These are phyloP conservation scores for Vicia sativa DNA, from an alignment of 306 rosid genomes.

Conservation along the genomic window DNA sequence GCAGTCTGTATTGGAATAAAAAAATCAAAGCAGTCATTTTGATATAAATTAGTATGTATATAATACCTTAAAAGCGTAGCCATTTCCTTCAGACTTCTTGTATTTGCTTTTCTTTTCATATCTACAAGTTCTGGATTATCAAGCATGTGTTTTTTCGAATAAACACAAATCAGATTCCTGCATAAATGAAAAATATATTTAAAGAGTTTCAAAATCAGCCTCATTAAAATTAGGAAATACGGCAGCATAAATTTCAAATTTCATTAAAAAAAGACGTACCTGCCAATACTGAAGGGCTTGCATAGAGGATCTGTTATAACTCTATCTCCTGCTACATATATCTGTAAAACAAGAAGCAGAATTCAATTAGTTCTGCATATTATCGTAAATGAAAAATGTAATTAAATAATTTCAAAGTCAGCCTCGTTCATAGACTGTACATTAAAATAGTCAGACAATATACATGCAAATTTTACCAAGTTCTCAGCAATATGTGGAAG, in stretches of 20 bases:
- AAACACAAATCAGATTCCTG: slow-evolving; percentile 97
- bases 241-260: slow-evolving; percentile 19
- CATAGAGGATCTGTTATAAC: slow-evolving; percentile 88
- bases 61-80: slow-evolving; percentile 82
- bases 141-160: slow-evolving; percentile 93
- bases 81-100: slow-evolving; percentile 94
- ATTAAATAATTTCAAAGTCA: slow-evolving; percentile 10
- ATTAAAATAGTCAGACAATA: slow-evolving; percentile 24
- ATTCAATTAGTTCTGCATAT: slow-evolving; percentile 44
- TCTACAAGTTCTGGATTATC: slow-evolving; percentile 87
- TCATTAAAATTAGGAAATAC: slow-evolving; percentile 22
- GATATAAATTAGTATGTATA: slow-evolving; percentile 33
- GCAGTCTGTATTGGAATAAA: background rate
- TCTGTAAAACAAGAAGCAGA: slow-evolving; percentile 56
- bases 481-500: slow-evolving; percentile 76
- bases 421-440: slow-evolving; percentile 9
- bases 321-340: slow-evolving; percentile 94
- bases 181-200: slow-evolving; percentile 14
- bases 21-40: slow-evolving; percentile 14
- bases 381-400: slow-evolving; percentile 28
- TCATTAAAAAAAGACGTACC: slow-evolving; percentile 53
- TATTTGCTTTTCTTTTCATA: slow-evolving; percentile 85
- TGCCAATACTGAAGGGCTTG: slow-evolving; percentile 99
- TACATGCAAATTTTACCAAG: slow-evolving; percentile 54
- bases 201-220: slow-evolving; percentile 22